Base-by-base conservation (phyloP, 1,284 basidiomycete species). In the Naganishia sp. region DNA sequence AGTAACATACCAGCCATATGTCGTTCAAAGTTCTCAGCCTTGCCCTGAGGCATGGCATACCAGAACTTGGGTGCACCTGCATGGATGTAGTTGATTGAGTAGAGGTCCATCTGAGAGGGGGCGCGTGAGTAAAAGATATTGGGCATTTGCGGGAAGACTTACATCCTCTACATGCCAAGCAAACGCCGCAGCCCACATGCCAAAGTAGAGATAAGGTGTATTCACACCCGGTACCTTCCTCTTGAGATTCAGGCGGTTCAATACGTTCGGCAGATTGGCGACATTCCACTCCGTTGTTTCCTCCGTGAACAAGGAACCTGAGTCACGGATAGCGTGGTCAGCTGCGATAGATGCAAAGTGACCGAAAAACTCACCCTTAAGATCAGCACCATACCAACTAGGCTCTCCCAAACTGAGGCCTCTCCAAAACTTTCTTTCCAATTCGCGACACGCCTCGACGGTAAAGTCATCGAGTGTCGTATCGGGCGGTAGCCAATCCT, bases 41-140 rank as follows among this genome's bases (percentile, higher is more conserved):
- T 86, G 39, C 84, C 87, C 77, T 98, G 95, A 9, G 94, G 94
- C 39, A 98, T 85, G 0, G 94, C 88, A 78, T 99, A 99, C 95
- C 96, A 99, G 76, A 91, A 84, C 74, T 86, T 99, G 0, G 94
- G 94, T 0, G 95, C 94, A 2, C 95, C 95, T 75, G 98, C 99
- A 79, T 99, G 95, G 69, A 99, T 94, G 76, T 96, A 98, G 79
- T 98, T 99, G 82, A 99, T 99, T 64, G 92, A 95, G 81, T 95
- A 96, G 3, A 99, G 84, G 76, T 98, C 95, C 91, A 93, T 93
- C 77, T 93, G 66, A 35, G 11, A 25, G 3, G 1, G 1, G 11
- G 18, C 23, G 43, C 6, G 21, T 42, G 10, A 23, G 55, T 23
- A n/a, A 35, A 21, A n/a, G 41, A 45, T 4, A 32, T 4, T 11